Conservation (phyloP, 176 grass and related monocot genomes). For the Rhynchospora tenuis region DNA sequence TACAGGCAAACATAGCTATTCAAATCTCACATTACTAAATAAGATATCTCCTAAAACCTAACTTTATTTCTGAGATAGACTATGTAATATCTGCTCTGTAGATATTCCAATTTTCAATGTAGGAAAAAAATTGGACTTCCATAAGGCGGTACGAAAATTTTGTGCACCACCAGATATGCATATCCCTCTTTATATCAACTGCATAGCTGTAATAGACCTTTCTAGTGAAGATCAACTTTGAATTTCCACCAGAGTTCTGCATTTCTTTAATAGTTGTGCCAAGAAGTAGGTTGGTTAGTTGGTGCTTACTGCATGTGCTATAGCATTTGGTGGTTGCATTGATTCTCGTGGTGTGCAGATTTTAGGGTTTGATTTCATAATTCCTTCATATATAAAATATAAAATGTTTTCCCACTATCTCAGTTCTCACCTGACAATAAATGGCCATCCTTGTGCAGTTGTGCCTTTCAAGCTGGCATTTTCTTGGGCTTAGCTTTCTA, state of each 20-base stretch:
- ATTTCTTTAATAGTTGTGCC: constrained; percentile 3
- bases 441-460: background rate
- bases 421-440: constrained; percentile 18
- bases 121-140: background rate
- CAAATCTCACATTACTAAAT: background rate
- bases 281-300: constrained; percentile 21
- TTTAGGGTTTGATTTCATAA: constrained; percentile 6
- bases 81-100: background rate
- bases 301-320: constrained; percentile 20
- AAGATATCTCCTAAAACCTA: background rate
- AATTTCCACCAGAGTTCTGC: constrained; percentile 5
- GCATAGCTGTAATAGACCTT: background rate
- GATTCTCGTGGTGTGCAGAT: constrained; percentile 24
- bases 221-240: constrained; percentile 1
- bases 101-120: background rate
- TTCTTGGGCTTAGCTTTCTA: background rate
- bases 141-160: background rate
- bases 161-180: background rate
- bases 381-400: constrained; percentile 1
- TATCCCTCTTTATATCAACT: background rate
- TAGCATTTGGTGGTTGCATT: constrained; percentile 28
- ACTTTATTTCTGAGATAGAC: background rate
- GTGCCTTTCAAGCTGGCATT: background rate
- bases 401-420: background rate
- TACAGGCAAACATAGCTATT: background rate